Evolutionary conservation across 2,329 filamentous ascomycete genomes (phyloP).

Genomic region (Lachnellula hyalina): DNA sequence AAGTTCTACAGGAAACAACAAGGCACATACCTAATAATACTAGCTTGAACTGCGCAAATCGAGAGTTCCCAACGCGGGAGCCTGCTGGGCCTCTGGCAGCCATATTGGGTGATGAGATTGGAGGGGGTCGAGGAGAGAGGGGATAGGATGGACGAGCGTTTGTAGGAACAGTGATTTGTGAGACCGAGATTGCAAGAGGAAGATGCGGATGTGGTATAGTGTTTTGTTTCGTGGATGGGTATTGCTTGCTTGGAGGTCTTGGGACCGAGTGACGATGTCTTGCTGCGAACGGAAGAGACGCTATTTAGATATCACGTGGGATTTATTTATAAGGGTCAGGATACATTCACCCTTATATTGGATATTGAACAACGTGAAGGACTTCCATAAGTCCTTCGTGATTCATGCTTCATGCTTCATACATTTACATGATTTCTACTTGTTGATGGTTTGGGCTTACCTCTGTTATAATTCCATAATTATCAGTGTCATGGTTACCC

Average conservation of each 20-base stretch:
- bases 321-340: constrained; percentile 1
- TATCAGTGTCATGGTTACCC: too few species aligned
- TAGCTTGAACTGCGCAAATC: constrained; percentile 98
- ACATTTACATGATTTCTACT: too few species aligned
- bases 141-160: background rate
- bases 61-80: constrained; percentile 63
- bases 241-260: background rate
- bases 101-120: constrained; percentile 50
- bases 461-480: too few species aligned
- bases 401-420: too few species aligned
- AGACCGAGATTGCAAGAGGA: background rate
- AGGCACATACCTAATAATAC: constrained; percentile 77
- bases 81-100: constrained; percentile 70
- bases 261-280: constrained; percentile 1
- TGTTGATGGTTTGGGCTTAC: too few species aligned
- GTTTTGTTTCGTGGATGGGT: background rate
- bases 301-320: constrained; percentile 8
- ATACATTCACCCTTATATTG: background rate
- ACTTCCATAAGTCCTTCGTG: too few species aligned
- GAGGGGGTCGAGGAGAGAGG: constrained; percentile 4
- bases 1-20: constrained; percentile 2
- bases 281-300: background rate
- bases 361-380: background rate
- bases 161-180: background rate
- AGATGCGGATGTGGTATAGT: constrained; percentile 2